phyloP scores from a whole-genome alignment of 1,139 yeast genomes.

The Entelexis sorbosivorans region DNA sequence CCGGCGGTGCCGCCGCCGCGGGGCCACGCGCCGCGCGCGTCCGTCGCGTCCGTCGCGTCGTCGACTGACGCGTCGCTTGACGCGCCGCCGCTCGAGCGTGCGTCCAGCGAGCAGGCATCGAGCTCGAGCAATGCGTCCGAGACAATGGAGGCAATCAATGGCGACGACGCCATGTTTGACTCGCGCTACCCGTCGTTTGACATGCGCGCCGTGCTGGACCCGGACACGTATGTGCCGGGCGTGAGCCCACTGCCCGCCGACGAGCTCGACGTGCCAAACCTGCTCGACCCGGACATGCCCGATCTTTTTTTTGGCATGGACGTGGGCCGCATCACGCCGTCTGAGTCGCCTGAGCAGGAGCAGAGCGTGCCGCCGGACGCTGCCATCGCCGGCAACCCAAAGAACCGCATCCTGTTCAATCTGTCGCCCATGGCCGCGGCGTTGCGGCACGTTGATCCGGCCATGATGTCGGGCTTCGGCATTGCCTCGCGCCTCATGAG shows the following conservation, averaged over 20 bases:
- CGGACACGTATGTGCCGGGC: background rate
- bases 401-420: constrained; percentile 6
- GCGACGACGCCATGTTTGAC: background rate
- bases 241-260: background rate
- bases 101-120: background rate
- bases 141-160: background rate
- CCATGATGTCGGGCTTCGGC: constrained; percentile 5
- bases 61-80: no score
- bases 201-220: constrained; percentile 3
- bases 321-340: background rate
- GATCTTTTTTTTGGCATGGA: background rate
- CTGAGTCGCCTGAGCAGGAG: background rate
- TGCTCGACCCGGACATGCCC: background rate
- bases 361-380: background rate
- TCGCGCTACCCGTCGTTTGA: background rate
- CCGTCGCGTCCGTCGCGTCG: background rate
- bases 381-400: background rate
- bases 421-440: constrained; percentile 8
- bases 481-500: constrained; percentile 8
- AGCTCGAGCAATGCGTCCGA: background rate
- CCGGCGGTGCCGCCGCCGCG: background rate
- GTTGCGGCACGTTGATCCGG: constrained; percentile 9
- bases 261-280: background rate
- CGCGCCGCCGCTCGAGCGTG: no score
- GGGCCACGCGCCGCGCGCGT: background rate